These are phyloP conservation scores for Lecanoromycetidae sp. DNA, from an alignment of 2,329 filamentous ascomycete genomes.

Conservation along the genomic window DNA sequence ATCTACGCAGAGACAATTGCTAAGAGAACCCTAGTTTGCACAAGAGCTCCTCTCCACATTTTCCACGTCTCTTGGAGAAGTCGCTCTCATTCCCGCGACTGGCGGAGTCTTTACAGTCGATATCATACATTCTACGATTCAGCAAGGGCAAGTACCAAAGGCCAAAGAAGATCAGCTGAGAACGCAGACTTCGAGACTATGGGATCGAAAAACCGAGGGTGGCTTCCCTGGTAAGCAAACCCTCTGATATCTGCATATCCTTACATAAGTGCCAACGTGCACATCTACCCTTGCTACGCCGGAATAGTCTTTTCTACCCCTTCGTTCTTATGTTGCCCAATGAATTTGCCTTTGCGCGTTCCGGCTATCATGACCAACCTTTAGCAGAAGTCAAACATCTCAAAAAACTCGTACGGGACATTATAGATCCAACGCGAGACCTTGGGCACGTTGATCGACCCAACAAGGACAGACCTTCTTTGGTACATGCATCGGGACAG, in stretches of 20 bases:
- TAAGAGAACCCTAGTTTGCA: constrained; percentile 51
- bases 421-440: constrained; percentile 64
- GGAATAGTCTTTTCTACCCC: neutral
- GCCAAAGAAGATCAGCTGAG: constrained; percentile 19
- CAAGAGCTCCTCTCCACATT: constrained; percentile 96
- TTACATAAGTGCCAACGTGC: neutral
- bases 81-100: constrained; percentile 72
- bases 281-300: neutral
- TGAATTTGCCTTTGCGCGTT: neutral
- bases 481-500: too few species aligned
- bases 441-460: constrained; percentile 63
- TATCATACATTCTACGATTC: constrained; percentile 33
- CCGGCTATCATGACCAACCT: too few species aligned
- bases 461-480: neutral
- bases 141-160: constrained; percentile 26
- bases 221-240: constrained; percentile 64
- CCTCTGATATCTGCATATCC: neutral
- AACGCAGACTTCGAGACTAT: constrained; percentile 49
- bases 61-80: constrained; percentile 67
- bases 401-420: constrained; percentile 71
- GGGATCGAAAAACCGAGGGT: constrained; percentile 77
- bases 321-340: neutral
- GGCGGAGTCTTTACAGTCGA: constrained; percentile 73
- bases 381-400: constrained; percentile 84
- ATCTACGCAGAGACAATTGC: too few species aligned